These are phyloP conservation scores for Kwoniella heveanensis DNA, from an alignment of 768 basidiomycete genomes.

Conservation along the genomic window DNA sequence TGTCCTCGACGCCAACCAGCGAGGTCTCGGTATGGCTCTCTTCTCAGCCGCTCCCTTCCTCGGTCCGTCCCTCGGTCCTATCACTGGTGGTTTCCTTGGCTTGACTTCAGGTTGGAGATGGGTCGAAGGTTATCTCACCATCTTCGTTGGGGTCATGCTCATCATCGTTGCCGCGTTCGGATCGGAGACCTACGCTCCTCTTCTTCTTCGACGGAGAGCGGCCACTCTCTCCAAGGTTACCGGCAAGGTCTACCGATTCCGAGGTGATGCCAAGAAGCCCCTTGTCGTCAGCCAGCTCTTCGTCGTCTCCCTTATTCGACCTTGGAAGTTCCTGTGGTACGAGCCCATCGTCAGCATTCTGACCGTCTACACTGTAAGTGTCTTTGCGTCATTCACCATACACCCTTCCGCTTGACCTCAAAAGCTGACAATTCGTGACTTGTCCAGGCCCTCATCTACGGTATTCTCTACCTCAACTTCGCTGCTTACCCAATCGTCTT, in stretches of 20 bases:
- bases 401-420: background rate
- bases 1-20: slow-evolving; percentile 50
- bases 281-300: slow-evolving; percentile 42
- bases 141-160: slow-evolving; percentile 47
- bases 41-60: slow-evolving; percentile 54
- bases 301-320: slow-evolving; percentile 49
- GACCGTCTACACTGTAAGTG: slow-evolving; percentile 49
- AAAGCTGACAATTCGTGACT: background rate
- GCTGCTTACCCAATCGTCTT: slow-evolving; percentile 58
- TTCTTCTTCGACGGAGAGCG: slow-evolving; percentile 50
- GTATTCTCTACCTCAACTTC: slow-evolving; percentile 52
- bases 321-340: slow-evolving; percentile 55
- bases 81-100: slow-evolving; percentile 59
- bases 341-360: slow-evolving; percentile 57
- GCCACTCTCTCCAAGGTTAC: slow-evolving; percentile 47
- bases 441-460: slow-evolving; percentile 30
- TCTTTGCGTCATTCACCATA: background rate
- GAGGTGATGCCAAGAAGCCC: slow-evolving; percentile 46
- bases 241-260: slow-evolving; percentile 52
- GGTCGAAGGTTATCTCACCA: slow-evolving; percentile 57
- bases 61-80: slow-evolving; percentile 49
- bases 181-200: slow-evolving; percentile 56
- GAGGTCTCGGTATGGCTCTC: slow-evolving; percentile 54
- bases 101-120: slow-evolving; percentile 55
- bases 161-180: slow-evolving; percentile 40